Base-by-base conservation (phyloP, 1,284 basidiomycete species). In the Moesziomyces sp. region DNA sequence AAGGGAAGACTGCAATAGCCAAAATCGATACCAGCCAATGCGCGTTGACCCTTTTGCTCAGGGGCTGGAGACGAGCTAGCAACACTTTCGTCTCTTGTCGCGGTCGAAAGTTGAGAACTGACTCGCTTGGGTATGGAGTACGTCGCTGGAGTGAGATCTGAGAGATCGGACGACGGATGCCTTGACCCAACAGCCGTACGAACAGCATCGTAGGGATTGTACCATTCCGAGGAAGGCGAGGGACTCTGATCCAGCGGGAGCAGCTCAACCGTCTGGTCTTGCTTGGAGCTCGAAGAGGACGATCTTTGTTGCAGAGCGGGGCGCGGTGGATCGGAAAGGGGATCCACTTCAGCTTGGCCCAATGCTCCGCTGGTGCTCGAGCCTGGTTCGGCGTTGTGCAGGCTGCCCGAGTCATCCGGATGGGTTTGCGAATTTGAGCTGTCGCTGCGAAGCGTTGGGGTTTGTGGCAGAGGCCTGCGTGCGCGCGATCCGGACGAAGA, bases 1-100 rank as follows among this genome's bases (percentile, higher is more conserved):
- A 79, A 79, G 10, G 77, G 76, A 6, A 68, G 49, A 13, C 38
- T 46, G 46, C 58, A 28, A 46, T 70, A 78, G 52, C 77, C 77
- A 45, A 71, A 79, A 14, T 79, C 77, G 35, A 76, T 52, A 3
- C 77, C 77, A 21, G 61, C 58, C 10, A 74, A 35, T n/a, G 71
- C 71, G 21, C 62, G 57, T 46, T 68, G 64, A 14, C 64, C 70
- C 6, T 50, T 50, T 11, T 56, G 60, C 44, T 67, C 70, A 1
- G 51, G 35, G 3, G 46, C 30, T 4, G 56, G 23, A 14, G 62
- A 60, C 28, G 26, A 21, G n/a, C 14, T 16, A 6, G 59, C 54
- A 8, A 30, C 14, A 30, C 58, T 67, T 18, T 38, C 46, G 10
- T 58, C 58, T 40, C 61, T 61, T 0, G 64, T 49, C 4, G 43